Conservation (phyloP, 2,329 filamentous ascomycete species). For the Diaporthe eres region DNA sequence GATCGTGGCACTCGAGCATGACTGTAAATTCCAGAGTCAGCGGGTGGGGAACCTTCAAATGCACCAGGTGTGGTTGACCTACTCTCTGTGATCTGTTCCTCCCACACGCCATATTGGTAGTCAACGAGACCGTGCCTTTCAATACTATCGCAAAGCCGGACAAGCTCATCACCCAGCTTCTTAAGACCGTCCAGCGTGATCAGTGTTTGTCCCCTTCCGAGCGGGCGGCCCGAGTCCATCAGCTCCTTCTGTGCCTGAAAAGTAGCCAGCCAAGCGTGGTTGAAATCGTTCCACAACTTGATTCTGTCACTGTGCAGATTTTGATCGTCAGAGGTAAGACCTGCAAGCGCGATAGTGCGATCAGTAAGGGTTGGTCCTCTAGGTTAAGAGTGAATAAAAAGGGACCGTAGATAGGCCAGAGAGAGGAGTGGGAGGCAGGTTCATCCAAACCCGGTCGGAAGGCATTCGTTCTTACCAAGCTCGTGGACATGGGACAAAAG, state of each 20-base stretch:
- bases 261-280: conserved; percentile 88
- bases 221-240: conserved; percentile 70
- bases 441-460: neutral
- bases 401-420: neutral
- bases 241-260: conserved; percentile 88
- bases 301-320: conserved; percentile 81
- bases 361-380: neutral
- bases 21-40: conserved; percentile 44
- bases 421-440: neutral
- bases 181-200: conserved; percentile 79
- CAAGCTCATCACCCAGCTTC: conserved; percentile 85
- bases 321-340: conserved; percentile 87
- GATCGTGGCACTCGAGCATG: conserved; percentile 53
- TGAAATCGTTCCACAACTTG: conserved; percentile 94
- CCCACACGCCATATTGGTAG: conserved; percentile 97
- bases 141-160: conserved; percentile 86
- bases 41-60: neutral
- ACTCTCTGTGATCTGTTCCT: conserved; percentile 91
- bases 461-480: conserved; percentile 60
- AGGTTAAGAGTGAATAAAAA: conserved; percentile 9
- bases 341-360: conserved; percentile 59
- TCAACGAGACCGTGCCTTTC: conserved; percentile 96
- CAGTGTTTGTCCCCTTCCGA: conserved; percentile 71
- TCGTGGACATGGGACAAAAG: conserved; percentile 68
- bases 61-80: conserved; percentile 55